These are phyloP conservation scores for Grosmannia clavigera DNA, from an alignment of 2,329 filamentous ascomycete species.

Conservation along the genomic window DNA sequence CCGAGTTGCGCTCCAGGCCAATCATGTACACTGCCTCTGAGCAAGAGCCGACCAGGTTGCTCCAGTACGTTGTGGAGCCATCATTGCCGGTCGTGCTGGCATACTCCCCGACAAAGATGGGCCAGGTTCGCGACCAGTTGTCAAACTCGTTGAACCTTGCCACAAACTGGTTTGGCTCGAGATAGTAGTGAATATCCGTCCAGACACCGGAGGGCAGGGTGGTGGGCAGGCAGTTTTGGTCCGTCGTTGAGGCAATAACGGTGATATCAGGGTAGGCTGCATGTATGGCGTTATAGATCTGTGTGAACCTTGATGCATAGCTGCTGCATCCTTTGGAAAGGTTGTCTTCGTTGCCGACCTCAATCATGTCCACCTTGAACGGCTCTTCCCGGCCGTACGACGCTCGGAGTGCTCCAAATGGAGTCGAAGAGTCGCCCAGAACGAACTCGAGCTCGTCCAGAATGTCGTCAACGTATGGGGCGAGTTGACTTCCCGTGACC, in stretches of 20 bases:
- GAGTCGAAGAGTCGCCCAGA: slow-evolving; percentile 36
- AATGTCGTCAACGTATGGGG: slow-evolving; percentile 45
- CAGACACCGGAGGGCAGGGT: slow-evolving; percentile 11
- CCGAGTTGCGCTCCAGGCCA: slow-evolving; percentile 8
- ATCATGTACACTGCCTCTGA: slow-evolving; percentile 9
- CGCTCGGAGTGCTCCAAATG: slow-evolving; percentile 45
- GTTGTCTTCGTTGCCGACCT: slow-evolving; percentile 58
- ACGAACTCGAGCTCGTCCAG: slow-evolving; percentile 54
- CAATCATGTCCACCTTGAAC: slow-evolving; percentile 47
- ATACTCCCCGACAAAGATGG: background rate
- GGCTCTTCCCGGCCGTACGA: slow-evolving; percentile 48
- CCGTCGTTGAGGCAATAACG: slow-evolving; percentile 21
- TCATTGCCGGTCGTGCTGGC: slow-evolving; percentile 31
- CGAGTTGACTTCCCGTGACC: slow-evolving; percentile 37
- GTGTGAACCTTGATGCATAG: slow-evolving; percentile 43
- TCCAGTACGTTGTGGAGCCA: slow-evolving; percentile 37
- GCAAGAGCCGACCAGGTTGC: background rate
- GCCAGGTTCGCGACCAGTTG: slow-evolving; percentile 11
- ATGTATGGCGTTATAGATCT: slow-evolving; percentile 45
- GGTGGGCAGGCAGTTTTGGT: slow-evolving; percentile 12
- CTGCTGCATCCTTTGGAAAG: slow-evolving; percentile 37
- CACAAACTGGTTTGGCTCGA: slow-evolving; percentile 37
- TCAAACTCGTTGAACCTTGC: slow-evolving; percentile 40
- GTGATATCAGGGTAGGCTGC: slow-evolving; percentile 16
- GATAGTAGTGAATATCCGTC: slow-evolving; percentile 25